Percentiles rank a stretch among this genome's conserved stretches.
Evolutionary conservation across 2,329 filamentous ascomycete species (phyloP).

Genomic region (Periconia macrospinosa): DNA sequence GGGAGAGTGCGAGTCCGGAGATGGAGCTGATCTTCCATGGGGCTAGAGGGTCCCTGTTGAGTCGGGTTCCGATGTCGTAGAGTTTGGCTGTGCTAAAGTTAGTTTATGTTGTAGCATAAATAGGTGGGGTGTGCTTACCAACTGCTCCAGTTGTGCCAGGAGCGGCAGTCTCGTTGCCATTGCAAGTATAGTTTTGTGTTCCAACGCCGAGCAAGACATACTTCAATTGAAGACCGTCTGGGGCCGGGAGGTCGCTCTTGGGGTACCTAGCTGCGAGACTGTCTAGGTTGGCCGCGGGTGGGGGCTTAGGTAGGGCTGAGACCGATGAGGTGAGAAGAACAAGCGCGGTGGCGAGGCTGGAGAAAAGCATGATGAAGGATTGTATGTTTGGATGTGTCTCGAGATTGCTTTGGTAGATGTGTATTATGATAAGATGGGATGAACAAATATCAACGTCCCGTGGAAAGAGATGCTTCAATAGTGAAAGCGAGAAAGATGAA

Average conservation of each 20-base stretch:
- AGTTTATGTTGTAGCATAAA: conserved; percentile 4
- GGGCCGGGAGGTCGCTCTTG: conserved; percentile 30
- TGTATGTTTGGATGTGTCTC: not conserved
- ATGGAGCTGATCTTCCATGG: conserved; percentile 36
- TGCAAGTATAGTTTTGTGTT: conserved; percentile 58
- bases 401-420: not conserved
- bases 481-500: not conserved
- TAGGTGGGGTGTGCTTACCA: conserved; percentile 22
- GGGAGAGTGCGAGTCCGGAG: conserved; percentile 36
- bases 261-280: conserved; percentile 31
- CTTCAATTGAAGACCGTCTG: conserved; percentile 42
- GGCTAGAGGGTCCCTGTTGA: conserved; percentile 31
- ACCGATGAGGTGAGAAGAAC: conserved; percentile 20
- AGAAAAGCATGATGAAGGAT: conserved; percentile 30
- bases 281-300: conserved; percentile 21
- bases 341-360: conserved; percentile 24
- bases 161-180: conserved; percentile 22
- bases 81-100: conserved; percentile 30
- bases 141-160: conserved; percentile 37
- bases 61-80: conserved; percentile 38
- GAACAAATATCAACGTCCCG: not conserved
- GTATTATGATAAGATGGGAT: not conserved
- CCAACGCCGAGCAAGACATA: conserved; percentile 53
- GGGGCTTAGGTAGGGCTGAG: conserved; percentile 17
- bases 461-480: not conserved